Base-by-base conservation (phyloP, 192 early-diverging fungal species). In the Paraglomus occultum region DNA sequence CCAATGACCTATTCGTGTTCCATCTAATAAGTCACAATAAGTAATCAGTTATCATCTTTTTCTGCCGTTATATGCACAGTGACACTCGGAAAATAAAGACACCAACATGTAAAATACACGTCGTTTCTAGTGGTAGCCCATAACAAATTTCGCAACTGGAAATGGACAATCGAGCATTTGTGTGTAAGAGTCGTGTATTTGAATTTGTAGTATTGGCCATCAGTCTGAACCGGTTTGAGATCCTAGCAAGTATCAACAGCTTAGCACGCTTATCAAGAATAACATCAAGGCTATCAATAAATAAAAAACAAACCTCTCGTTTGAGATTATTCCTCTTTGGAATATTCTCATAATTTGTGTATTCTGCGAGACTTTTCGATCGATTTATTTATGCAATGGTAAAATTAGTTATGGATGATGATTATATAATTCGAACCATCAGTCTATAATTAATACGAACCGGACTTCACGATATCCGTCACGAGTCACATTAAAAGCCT, bases 61-160 rank as follows among this genome's bases (percentile, higher is more conserved):
- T 3, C 31, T 3, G 31, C 31, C 31, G 31, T 31, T 31, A 31
- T 3, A 31, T 31, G 31, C 31, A 31, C 31, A 31, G 3, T 3
- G 3, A 31, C n/a, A 31, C 20, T 46, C 3, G 40, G 46, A 64
- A 18, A 62, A 11, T n/a, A 39, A 43, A 14, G 11, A 20, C 17
- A 59, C 64, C 68, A 59, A 85, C 84, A 23, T n/a, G 76, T 81
- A 70, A 84, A 89, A 57, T 73, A 88, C 5, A 86, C 73, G 40
- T 82, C 79, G 64, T 90, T 84, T 65, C 85, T 87, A 58, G 60
- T 78, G 4, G 86, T 85, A 1, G 82, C 74, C 73, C 80, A 86
- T 8, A 90, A 42, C 17, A 89, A 71, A 67, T 90, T 86, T 40
- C 88, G 73, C 47, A 90, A 79, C 72, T 90, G 77, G 81, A 89